phyloP scores from a whole-genome alignment of 1,284 basidiomycete genomes.

The Bondarzewia mesenterica region DNA sequence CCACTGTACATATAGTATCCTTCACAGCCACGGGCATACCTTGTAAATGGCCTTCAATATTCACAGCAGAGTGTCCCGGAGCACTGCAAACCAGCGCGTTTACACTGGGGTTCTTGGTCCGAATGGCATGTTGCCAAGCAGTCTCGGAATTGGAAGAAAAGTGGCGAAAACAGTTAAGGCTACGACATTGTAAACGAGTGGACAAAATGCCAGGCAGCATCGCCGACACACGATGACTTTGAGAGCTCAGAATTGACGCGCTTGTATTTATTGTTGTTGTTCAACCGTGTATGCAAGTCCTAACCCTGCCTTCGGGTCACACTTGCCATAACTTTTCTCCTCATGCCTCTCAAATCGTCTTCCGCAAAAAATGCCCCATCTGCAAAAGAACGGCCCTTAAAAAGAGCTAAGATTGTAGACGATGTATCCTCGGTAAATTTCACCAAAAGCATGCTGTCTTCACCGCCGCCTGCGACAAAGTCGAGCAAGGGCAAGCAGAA shows the following conservation, averaged over 20 bases:
- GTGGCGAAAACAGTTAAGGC: neutral
- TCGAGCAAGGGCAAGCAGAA: conserved; percentile 16
- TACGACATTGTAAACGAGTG: neutral
- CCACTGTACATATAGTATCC: conserved; percentile 75
- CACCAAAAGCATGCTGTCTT: conserved; percentile 1
- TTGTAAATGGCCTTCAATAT: conserved; percentile 23
- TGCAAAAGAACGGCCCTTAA: conserved; percentile 11
- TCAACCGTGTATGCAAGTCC: conserved; percentile 13
- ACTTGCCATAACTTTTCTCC: conserved; percentile 1
- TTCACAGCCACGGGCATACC: conserved; percentile 64
- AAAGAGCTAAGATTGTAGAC: conserved; percentile 15
- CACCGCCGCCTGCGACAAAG: neutral
- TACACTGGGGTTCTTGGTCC: conserved; percentile 28
- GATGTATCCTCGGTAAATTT: neutral
- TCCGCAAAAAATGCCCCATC: neutral
- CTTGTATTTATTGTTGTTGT: conserved; percentile 10
- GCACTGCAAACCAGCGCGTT: conserved; percentile 30
- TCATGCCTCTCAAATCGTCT: conserved; percentile 12
- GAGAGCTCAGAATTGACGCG: neutral
- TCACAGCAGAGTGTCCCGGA: neutral
- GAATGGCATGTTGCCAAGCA: conserved; percentile 4
- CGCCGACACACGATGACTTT: neutral
- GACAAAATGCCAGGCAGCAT: neutral
- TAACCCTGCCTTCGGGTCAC: conserved; percentile 11
- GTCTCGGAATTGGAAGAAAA: conserved; percentile 1